Evolutionary conservation across 208 protist species (phyloP).

Genomic region (Porcisia hertigi): DNA sequence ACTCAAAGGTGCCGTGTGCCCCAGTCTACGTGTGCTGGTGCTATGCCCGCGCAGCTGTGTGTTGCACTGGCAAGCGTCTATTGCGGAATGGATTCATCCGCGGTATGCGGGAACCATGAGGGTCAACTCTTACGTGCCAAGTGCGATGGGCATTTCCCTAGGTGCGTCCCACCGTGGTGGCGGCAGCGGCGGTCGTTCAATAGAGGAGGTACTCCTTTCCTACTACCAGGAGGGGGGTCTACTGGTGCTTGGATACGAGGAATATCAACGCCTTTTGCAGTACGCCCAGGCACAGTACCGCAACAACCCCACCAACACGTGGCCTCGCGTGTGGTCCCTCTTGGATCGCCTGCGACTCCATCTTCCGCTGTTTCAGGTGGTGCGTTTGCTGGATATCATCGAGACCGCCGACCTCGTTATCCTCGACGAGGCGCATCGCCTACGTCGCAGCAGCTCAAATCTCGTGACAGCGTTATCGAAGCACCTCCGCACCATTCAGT

Average conservation of each 20-base stretch:
- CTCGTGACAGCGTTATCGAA: constrained; percentile 49
- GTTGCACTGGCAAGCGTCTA: constrained; percentile 63
- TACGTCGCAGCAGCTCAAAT: constrained; percentile 49
- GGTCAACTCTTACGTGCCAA: constrained; percentile 52
- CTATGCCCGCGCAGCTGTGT: constrained; percentile 74
- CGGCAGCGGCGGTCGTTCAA: constrained; percentile 8
- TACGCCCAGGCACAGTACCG: constrained; percentile 21
- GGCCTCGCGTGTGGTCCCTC: constrained; percentile 38
- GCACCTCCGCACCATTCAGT: constrained; percentile 56
- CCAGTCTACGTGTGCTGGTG: constrained; percentile 63
- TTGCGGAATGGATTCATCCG: constrained; percentile 65
- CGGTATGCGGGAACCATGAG: constrained; percentile 37
- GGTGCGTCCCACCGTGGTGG: constrained; percentile 3
- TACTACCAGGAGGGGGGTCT: constrained; percentile 75
- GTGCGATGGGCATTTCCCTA: constrained; percentile 22
- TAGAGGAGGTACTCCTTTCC: constrained; percentile 33
- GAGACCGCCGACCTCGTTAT: constrained; percentile 77
- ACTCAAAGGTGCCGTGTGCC: constrained; percentile 27
- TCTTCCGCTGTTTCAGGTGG: constrained; percentile 34
- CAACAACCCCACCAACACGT: constrained; percentile 12
- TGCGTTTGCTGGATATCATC: constrained; percentile 60
- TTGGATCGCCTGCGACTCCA: constrained; percentile 44
- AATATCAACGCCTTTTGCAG: constrained; percentile 57
- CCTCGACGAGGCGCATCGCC: constrained; percentile 82
- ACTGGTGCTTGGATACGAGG: constrained; percentile 85